Evolutionary conservation across 2,329 filamentous ascomycete genomes (phyloP), one percentile per base, ranked within the genome.

Genomic region (Fusarium keratoplasticum): DNA sequence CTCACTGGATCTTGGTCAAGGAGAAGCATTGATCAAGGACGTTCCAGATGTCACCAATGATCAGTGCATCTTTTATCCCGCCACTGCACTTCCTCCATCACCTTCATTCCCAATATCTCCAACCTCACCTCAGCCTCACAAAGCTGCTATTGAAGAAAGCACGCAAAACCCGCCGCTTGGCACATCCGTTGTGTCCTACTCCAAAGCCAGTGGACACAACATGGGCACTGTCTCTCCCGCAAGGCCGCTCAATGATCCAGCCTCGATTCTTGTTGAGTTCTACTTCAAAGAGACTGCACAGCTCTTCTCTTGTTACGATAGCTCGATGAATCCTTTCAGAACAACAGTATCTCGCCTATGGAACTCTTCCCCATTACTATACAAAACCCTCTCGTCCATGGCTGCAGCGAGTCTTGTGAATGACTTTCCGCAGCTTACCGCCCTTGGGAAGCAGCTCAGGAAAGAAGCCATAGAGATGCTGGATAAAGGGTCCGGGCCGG

Each of bases 271-370:
- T 5, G 65, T 61, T 25, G 70, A 72, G 13, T 70, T 70, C 18
- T 72, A 72, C 18, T 72, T 72, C 7, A 57, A 70, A 25, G 70
- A 72, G 18, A 72, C 70, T 2, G 70, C 70, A 1, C 47, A 61
- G n/a, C 44, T 61, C 11, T 72, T 67, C 40, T 70, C 70, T 9
- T 61, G 62, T 22, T 72, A 72, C 13, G 70, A 72, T 33, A 58
- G 64, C 9, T 58, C 47, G 1, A 72, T 67, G 61, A 72, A 72
- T 22, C 70, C 70, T 6, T 72, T 72, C 20, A 61, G 70, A 10
- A 58, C 70, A 5, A 44, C 61, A 9, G 60, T 72, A 4, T 57
- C 55, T 22, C 70, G 70, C 6, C 64, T 70, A 3, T 72, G 70
- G 70, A 59, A 47, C 10, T 58, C 62, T 9, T 72, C 70, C 18